Conservation (phyloP, 202 grass and related monocot species). For the Elaeis oleifera region DNA sequence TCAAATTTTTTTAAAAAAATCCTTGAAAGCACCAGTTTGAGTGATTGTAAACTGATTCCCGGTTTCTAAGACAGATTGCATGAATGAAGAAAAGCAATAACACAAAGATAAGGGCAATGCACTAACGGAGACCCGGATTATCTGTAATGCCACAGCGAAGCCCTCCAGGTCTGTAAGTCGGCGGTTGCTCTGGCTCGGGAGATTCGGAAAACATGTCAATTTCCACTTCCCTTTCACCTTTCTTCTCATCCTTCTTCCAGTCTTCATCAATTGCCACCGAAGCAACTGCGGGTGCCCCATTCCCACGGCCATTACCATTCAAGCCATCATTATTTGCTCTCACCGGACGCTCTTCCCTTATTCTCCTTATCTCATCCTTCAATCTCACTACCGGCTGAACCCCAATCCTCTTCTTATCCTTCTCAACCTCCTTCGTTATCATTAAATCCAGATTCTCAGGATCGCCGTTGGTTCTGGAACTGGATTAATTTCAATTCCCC, state of each 20-base stretch:
- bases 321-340: background rate
- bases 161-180: constrained; percentile 30
- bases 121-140: constrained; percentile 77
- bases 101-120: constrained; percentile 3
- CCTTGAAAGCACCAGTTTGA: too few relatives aligned
- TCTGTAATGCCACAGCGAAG: constrained; percentile 57
- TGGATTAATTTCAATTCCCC: background rate
- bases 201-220: constrained; percentile 56
- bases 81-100: constrained; percentile 3
- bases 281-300: constrained; percentile 11
- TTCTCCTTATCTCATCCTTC: background rate
- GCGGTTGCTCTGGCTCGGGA: constrained; percentile 40
- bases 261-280: constrained; percentile 35
- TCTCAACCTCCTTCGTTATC: constrained; percentile 16
- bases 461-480: too few relatives aligned
- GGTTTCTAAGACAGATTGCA: background rate
- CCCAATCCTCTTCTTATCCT: constrained; percentile 23
- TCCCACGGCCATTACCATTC: background rate
- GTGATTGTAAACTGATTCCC: too few relatives aligned
- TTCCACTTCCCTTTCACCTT: constrained; percentile 58
- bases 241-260: constrained; percentile 30
- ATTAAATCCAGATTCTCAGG: too few relatives aligned
- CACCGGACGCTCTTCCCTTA: background rate
- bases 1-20: too few relatives aligned
- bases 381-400: background rate